Evolutionary conservation across 2,329 filamentous ascomycete species (phyloP).

Genomic region (Penicillium sp.): DNA sequence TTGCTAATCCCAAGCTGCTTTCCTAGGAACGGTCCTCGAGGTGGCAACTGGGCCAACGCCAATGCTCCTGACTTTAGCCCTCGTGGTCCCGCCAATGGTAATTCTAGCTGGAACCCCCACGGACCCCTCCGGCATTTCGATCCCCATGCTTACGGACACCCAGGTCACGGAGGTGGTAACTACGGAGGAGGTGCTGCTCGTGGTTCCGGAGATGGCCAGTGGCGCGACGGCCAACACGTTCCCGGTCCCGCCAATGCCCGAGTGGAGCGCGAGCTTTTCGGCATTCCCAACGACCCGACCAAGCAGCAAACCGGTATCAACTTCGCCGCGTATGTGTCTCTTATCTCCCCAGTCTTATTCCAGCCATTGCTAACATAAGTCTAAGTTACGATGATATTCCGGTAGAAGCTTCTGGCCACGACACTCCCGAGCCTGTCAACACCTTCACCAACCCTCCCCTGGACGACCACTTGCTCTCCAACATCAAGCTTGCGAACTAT

Average conservation of each 20-base stretch:
- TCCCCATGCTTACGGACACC: conserved; percentile 57
- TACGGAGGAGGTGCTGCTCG: conserved; percentile 45
- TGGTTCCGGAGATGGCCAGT: conserved; percentile 90
- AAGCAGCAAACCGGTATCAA: conserved; percentile 99
- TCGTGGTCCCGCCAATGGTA: conserved; percentile 38
- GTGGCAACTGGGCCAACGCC: conserved; percentile 51
- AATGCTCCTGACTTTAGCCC: conserved; percentile 54
- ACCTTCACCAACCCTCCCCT: conserved; percentile 91
- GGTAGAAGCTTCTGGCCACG: conserved; percentile 88
- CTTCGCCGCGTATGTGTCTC: conserved; percentile 57
- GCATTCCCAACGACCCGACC: conserved; percentile 78
- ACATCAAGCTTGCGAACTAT: conserved; percentile 93
- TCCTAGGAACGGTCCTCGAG: conserved; percentile 29
- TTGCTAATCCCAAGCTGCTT: conserved; percentile 14
- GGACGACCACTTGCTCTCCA: conserved; percentile 84
- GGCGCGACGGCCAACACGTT: conserved; percentile 95
- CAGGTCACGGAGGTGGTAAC: conserved; percentile 44
- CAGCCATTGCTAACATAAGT: no score
- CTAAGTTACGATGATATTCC: conserved; percentile 97
- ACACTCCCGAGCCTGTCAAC: conserved; percentile 86
- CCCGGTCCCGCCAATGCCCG: conserved; percentile 82
- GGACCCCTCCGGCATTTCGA: conserved; percentile 49
- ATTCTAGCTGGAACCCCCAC: conserved; percentile 34
- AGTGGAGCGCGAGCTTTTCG: conserved; percentile 92
- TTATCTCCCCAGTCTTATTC: no score